Evolutionary conservation across 108 stramenopile genomes (phyloP).

Genomic region (Discostella stelligeroides): DNA sequence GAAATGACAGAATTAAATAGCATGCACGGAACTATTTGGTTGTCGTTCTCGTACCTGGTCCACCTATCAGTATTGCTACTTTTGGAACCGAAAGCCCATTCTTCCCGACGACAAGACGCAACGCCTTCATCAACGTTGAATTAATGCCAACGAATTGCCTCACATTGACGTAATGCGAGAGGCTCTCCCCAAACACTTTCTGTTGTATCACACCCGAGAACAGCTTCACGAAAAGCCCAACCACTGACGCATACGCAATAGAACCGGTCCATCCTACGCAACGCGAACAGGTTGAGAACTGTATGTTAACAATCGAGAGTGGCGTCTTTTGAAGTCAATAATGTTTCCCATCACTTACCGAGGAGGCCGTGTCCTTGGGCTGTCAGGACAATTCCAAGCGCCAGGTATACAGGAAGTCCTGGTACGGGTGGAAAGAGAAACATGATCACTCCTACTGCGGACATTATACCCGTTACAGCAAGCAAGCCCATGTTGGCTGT

Average conservation of each 20-base stretch:
- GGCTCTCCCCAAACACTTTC: conserved; percentile 61
- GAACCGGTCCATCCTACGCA: conserved; percentile 47
- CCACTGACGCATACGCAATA: conserved; percentile 44
- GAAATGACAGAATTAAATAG: background rate
- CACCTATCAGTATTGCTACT: conserved; percentile 64
- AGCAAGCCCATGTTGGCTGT: conserved; percentile 45
- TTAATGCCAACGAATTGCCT: conserved; percentile 63
- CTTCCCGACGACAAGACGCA: conserved; percentile 51
- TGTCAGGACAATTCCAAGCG: conserved; percentile 61
- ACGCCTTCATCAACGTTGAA: conserved; percentile 50
- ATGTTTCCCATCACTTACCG: conserved; percentile 9
- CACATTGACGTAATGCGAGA: conserved; percentile 52
- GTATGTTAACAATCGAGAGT: background rate
- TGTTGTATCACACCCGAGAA: conserved; percentile 64
- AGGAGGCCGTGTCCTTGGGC: conserved; percentile 45
- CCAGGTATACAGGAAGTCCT: conserved; percentile 68
- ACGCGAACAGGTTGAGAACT: too few species aligned
- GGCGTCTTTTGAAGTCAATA: background rate
- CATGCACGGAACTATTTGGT: too few species aligned
- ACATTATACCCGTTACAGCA: conserved; percentile 51
- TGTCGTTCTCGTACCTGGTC: conserved; percentile 55
- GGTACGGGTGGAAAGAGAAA: conserved; percentile 74
- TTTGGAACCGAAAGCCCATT: conserved; percentile 54
- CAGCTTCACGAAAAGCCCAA: conserved; percentile 57
- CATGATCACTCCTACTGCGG: conserved; percentile 55